These are phyloP conservation scores for Eragrostis nindensis DNA, from an alignment of 176 grass and related monocot species.

Conservation along the genomic window DNA sequence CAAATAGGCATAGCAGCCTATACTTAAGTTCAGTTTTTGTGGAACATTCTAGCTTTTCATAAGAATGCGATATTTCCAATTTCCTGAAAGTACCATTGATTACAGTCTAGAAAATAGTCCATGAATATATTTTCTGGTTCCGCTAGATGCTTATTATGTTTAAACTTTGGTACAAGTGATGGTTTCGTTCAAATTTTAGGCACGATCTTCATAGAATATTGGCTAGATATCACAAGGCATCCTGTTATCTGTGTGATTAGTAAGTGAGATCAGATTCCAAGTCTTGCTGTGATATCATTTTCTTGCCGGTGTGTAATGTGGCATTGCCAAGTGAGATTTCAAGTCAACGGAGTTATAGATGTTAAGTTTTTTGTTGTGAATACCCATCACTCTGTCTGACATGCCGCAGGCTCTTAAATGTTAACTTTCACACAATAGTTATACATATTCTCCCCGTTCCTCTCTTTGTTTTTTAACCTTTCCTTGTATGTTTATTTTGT, in stretches of 20 bases:
- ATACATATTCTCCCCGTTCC: background rate
- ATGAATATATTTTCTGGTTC: background rate
- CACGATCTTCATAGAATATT: constrained; percentile 8
- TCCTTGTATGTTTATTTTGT: constrained; percentile 15
- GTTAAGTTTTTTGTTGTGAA: constrained; percentile 6
- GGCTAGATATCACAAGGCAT: background rate
- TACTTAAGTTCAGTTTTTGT: constrained; percentile 2
- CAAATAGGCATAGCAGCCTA: background rate
- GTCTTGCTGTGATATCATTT: background rate
- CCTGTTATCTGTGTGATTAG: background rate
- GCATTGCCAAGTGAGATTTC: background rate
- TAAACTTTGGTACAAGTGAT: constrained; percentile 23
- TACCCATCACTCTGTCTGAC: constrained; percentile 13
- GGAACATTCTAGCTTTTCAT: background rate
- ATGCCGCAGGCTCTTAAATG: constrained; percentile 1
- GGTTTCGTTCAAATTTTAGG: background rate
- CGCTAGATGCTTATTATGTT: background rate
- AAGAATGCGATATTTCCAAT: constrained; percentile 15
- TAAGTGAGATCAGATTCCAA: background rate
- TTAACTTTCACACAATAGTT: constrained; percentile 10
- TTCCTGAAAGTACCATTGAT: background rate
- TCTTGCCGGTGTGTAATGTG: constrained; percentile 6
- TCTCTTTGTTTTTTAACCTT: background rate
- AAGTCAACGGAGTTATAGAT: constrained; percentile 2
- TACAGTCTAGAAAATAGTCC: constrained; percentile 1